Evolutionary conservation across 495 filamentous ascomycete species (phyloP).

Genomic region (Aspergillus heteromorphus): DNA sequence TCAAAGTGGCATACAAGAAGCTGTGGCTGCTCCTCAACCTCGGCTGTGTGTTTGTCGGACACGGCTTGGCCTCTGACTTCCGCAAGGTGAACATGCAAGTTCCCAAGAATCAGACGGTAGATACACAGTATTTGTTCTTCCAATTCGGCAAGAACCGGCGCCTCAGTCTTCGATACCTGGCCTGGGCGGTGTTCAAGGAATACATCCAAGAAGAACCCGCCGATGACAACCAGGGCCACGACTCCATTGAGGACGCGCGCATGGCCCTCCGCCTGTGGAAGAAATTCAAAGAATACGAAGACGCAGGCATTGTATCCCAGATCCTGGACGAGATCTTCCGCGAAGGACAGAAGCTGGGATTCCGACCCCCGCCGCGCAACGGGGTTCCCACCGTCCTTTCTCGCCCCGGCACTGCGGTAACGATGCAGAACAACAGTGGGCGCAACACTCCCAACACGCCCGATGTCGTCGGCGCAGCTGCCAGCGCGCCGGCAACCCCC

Average conservation of each 20-base stretch:
- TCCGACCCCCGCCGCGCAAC: constrained; percentile 60
- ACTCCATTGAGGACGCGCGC: constrained; percentile 87
- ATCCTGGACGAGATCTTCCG: constrained; percentile 80
- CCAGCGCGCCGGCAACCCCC: constrained; percentile 39
- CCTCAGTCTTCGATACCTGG: constrained; percentile 80
- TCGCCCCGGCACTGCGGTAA: constrained; percentile 42
- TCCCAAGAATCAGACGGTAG: constrained; percentile 83
- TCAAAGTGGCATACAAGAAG: constrained; percentile 95
- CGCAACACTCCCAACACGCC: constrained; percentile 41
- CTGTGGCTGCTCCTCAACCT: constrained; percentile 95
- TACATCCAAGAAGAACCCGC: constrained; percentile 77
- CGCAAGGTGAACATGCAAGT: constrained; percentile 97
- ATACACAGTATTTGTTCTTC: constrained; percentile 86
- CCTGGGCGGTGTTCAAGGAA: constrained; percentile 81
- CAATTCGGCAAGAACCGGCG: constrained; percentile 60
- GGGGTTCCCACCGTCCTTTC: constrained; percentile 32
- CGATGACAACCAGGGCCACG: constrained; percentile 55
- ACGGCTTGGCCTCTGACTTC: constrained; percentile 90
- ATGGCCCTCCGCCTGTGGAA: constrained; percentile 85
- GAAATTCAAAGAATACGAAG: constrained; percentile 83
- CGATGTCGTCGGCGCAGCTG: constrained; percentile 19
- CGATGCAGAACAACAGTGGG: constrained; percentile 39
- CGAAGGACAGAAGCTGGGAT: constrained; percentile 64
- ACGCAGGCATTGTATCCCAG: constrained; percentile 67
- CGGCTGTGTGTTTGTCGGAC: constrained; percentile 89